Evolutionary conservation across 1,284 basidiomycete species (phyloP).

Genomic region (Phlebopus sp.): DNA sequence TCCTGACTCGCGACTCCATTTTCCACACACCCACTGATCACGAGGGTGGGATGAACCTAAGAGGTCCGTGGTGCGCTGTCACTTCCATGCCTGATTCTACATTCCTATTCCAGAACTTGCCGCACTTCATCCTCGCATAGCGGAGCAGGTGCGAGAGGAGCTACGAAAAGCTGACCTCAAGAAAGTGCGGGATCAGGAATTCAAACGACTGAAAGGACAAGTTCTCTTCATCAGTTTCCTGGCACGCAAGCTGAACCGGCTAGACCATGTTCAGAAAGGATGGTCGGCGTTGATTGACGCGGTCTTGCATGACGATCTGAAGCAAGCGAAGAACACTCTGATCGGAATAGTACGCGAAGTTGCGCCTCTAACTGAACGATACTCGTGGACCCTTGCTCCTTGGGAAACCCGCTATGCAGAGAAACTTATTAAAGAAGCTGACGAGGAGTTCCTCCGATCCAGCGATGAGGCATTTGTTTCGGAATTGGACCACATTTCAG

Average conservation of each 20-base stretch:
- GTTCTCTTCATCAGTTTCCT: background rate
- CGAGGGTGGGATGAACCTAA: background rate
- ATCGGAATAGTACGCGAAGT: background rate
- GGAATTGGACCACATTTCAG: background rate
- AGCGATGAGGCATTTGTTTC: background rate
- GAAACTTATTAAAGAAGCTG: background rate
- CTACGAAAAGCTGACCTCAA: background rate
- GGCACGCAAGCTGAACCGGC: background rate
- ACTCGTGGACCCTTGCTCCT: background rate
- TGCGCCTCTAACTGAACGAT: background rate
- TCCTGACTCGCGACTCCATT: background rate
- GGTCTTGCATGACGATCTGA: background rate
- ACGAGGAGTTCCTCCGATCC: background rate
- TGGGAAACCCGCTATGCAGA: slow-evolving; percentile 2
- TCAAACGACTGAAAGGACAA: slow-evolving; percentile 1
- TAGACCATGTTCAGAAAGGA: background rate
- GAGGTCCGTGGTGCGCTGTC: background rate
- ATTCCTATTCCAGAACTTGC: background rate
- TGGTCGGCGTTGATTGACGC: background rate
- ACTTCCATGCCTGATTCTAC: background rate
- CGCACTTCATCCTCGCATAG: background rate
- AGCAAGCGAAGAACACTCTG: background rate
- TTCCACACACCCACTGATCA: background rate
- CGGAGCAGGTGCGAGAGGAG: slow-evolving; percentile 1
- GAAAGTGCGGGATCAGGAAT: slow-evolving; percentile 1